phyloP scores from a whole-genome alignment of 1,284 basidiomycete species.

The Neonothopanus nambi region DNA sequence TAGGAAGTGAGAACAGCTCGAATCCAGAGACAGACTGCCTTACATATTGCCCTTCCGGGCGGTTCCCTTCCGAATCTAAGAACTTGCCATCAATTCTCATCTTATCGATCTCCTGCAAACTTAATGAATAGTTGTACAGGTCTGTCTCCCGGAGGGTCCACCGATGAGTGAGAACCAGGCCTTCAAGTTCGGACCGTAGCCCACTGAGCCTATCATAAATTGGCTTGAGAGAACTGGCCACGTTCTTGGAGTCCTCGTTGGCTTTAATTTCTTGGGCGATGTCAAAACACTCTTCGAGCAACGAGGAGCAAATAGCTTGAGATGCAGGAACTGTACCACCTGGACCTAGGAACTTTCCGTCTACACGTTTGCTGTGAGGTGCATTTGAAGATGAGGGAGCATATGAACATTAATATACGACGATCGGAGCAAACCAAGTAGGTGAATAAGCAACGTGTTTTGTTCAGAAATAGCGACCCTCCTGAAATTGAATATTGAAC shows the following conservation, averaged over 20 bases:
- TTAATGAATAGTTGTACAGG: constrained; percentile 91
- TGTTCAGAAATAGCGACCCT: not conserved
- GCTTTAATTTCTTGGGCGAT: constrained; percentile 96
- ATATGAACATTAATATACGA: too few species aligned
- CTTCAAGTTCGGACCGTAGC: constrained; percentile 86
- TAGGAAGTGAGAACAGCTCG: not conserved
- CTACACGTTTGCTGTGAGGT: constrained; percentile 77
- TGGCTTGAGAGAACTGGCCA: constrained; percentile 85
- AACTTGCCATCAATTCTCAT: constrained; percentile 98
- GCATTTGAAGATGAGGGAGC: constrained; percentile 9
- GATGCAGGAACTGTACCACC: constrained; percentile 90
- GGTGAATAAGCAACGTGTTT: constrained; percentile 12
- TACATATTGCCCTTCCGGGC: constrained; percentile 90
- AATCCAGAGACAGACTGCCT: constrained; percentile 26
- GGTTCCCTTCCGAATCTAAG: constrained; percentile 90
- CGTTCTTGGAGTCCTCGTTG: constrained; percentile 89
- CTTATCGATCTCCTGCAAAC: constrained; percentile 95
- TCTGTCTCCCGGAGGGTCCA: constrained; percentile 98
- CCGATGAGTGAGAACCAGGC: constrained; percentile 90
- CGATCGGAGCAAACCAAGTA: not conserved
- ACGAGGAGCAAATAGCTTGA: constrained; percentile 85
- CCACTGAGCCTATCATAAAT: constrained; percentile 92
- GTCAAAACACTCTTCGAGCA: constrained; percentile 97
- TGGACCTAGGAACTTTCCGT: constrained; percentile 94
- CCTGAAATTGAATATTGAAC: too few species aligned